Percentiles rank a stretch among this genome's conserved stretches.
Evolutionary conservation across 2,329 filamentous ascomycete genomes (phyloP).

Genomic region (Microdochium nivale): DNA sequence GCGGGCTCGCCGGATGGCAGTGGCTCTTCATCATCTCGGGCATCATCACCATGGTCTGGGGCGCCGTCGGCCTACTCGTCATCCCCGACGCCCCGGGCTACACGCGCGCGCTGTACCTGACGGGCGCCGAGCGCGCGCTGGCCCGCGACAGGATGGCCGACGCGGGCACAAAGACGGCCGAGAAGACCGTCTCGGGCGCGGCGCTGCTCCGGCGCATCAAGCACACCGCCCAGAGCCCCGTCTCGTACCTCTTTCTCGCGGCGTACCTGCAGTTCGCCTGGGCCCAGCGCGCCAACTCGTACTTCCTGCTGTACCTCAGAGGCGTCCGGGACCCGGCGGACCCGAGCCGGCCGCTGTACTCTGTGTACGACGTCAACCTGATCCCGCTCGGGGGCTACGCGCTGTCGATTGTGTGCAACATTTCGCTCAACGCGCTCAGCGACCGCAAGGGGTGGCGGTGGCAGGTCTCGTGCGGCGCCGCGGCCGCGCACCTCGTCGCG

Average conservation of each 20-base stretch:
- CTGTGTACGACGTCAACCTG: slow-evolving; percentile 37
- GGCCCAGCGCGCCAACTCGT: slow-evolving; percentile 25
- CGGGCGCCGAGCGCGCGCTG: slow-evolving; percentile 6
- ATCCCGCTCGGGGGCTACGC: slow-evolving; percentile 34
- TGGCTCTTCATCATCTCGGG: slow-evolving; percentile 18
- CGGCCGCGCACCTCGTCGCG: slow-evolving; percentile 23
- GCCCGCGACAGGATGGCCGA: slow-evolving; percentile 7
- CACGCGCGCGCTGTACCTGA: slow-evolving; percentile 26
- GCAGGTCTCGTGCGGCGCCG: slow-evolving; percentile 37
- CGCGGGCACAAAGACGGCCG: slow-evolving; percentile 8
- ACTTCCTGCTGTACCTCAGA: slow-evolving; percentile 25
- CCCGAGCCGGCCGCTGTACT: slow-evolving; percentile 16
- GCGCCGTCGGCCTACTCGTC: slow-evolving; percentile 34
- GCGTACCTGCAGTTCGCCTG: slow-evolving; percentile 23
- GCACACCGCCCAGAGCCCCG: slow-evolving; percentile 20
- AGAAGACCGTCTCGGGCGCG: slow-evolving; percentile 17
- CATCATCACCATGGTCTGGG: slow-evolving; percentile 42
- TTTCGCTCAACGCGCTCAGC: slow-evolving; percentile 43
- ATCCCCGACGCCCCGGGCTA: slow-evolving; percentile 32
- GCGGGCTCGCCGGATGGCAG: slow-evolving; percentile 4
- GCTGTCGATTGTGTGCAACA: slow-evolving; percentile 35
- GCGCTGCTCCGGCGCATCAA: slow-evolving; percentile 4
- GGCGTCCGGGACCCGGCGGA: slow-evolving; percentile 6
- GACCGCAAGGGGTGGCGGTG: slow-evolving; percentile 41
- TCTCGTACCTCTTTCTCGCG: slow-evolving; percentile 22